Base-by-base conservation (phyloP, 202 grass and related monocot species). In the Elaeis oleifera region DNA sequence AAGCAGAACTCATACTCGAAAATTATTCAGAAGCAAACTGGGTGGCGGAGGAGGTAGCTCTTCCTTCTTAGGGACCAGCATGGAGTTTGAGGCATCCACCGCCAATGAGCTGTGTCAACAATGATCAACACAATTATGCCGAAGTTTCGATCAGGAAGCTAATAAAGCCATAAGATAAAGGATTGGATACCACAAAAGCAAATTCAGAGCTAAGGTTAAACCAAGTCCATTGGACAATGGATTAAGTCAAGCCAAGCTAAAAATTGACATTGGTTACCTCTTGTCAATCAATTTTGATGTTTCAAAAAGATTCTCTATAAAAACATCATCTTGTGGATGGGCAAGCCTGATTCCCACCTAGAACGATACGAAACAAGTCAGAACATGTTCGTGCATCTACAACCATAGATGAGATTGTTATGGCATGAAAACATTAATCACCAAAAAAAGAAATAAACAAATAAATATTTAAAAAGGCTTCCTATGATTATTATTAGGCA, bases 21-120 rank as follows among this genome's bases (percentile, higher is more conserved):
- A 61, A 68, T 83, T 69, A 73, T 66, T 79, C 49, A 78, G 54
- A 56, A 64, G 67, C 51, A 90, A 68, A 80, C 82, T 85, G 58
- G 82, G 87, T 39, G 87, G 87, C 22, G 69, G 75, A 60, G 82
- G 79, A 53, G 87, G 79, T 44, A 90, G 68, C 26, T 85, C 72
- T 16, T 85, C 78, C 51, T 23, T 79, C 53, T 83, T 83, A 36
- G 50, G 48, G 39, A 68, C 64, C 49, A 54, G 49, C 14, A 16
- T 53, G 52, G 68, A 80, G 7, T 24, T 24, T 18, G 61, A 56
- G 67, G 29, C 6, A 79, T 57, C 60, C 58, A 31, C 25, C 23
- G 68, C 31, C 49, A 73, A 39, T 69, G 14, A 69, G 53, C 70
- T 74, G 50, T 52, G 50, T 52, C 24, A 20, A 20, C 18, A 71